Conservation (phyloP, 257 asterid genomes). For the Forsythia suspensa region DNA sequence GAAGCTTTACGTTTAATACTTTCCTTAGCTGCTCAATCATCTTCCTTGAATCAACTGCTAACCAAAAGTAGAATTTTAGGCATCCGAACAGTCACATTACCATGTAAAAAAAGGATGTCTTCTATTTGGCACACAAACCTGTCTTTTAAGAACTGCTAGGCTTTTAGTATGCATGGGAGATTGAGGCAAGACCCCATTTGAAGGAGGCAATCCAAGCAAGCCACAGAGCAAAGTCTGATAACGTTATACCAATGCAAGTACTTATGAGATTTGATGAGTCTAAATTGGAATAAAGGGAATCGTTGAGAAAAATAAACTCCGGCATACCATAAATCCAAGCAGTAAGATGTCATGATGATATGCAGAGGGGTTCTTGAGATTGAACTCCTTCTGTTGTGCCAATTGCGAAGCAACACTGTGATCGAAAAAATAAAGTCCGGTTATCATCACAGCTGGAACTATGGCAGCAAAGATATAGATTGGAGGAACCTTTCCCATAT, state of each 20-base stretch:
- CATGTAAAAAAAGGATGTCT: neutral
- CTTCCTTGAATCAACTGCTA: slow-evolving; percentile 44
- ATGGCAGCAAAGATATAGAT: slow-evolving; percentile 48
- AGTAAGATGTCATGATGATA: slow-evolving; percentile 59
- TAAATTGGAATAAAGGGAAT: neutral
- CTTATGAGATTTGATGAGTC: neutral
- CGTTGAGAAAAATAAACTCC: neutral
- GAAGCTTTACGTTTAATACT: slow-evolving; percentile 46
- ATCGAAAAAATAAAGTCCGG: slow-evolving; percentile 63
- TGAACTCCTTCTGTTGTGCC: slow-evolving; percentile 67
- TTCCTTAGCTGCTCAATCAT: slow-evolving; percentile 55
- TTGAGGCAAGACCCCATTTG: slow-evolving; percentile 69
- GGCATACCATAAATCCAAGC: slow-evolving; percentile 56
- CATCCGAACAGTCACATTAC: neutral
- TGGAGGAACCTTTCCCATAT: slow-evolving; percentile 52
- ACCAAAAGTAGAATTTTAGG: neutral
- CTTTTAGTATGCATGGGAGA: slow-evolving; percentile 71
- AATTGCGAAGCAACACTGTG: slow-evolving; percentile 63
- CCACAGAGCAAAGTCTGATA: slow-evolving; percentile 64
- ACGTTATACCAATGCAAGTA: neutral
- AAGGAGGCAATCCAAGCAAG: slow-evolving; percentile 62
- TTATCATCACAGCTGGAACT: slow-evolving; percentile 59
- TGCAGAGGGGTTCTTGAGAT: slow-evolving; percentile 59
- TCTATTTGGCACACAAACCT: slow-evolving; percentile 23
- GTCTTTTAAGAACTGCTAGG: slow-evolving; percentile 49